phyloP scores from a whole-genome alignment of 2,329 filamentous ascomycete species.

The Teratosphaeria destructans region DNA sequence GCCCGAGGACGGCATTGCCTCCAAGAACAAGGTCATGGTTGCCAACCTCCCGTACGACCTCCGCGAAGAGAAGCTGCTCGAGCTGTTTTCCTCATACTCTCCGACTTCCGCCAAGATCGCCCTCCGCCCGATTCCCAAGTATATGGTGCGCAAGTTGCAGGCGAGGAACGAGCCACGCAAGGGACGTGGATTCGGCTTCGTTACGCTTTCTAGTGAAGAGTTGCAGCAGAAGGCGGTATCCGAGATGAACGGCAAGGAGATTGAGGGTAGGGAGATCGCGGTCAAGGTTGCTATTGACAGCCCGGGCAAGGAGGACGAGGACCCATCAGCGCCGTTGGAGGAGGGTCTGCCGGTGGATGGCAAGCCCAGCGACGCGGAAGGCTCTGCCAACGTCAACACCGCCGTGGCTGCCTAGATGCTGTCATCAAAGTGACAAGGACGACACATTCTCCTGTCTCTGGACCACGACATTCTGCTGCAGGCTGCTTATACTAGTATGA shows the following conservation, averaged over 20 bases:
- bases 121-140: conserved; percentile 93
- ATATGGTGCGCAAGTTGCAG: conserved; percentile 99
- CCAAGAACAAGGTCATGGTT: conserved; percentile 99
- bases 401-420: conserved; percentile 13
- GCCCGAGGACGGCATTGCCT: conserved; percentile 91
- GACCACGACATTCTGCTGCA: neutral
- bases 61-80: conserved; percentile 97
- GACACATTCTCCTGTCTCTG: neutral
- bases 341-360: conserved; percentile 23
- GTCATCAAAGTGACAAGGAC: neutral
- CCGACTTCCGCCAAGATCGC: conserved; percentile 96
- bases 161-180: conserved; percentile 96
- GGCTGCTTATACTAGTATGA: neutral
- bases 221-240: conserved; percentile 90
- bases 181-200: conserved; percentile 97
- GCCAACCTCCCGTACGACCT: conserved; percentile 98
- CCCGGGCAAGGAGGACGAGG: conserved; percentile 94
- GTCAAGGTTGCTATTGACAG: conserved; percentile 99
- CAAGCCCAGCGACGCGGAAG: conserved; percentile 26
- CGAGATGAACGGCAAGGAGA: conserved; percentile 99
- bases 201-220: conserved; percentile 90
- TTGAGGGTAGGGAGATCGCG: conserved; percentile 96
- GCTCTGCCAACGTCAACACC: conserved; percentile 22
- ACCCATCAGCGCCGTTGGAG: conserved; percentile 40
- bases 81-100: conserved; percentile 87